phyloP scores from a whole-genome alignment of 2,329 filamentous ascomycete species.

The Didymella lethalis region DNA sequence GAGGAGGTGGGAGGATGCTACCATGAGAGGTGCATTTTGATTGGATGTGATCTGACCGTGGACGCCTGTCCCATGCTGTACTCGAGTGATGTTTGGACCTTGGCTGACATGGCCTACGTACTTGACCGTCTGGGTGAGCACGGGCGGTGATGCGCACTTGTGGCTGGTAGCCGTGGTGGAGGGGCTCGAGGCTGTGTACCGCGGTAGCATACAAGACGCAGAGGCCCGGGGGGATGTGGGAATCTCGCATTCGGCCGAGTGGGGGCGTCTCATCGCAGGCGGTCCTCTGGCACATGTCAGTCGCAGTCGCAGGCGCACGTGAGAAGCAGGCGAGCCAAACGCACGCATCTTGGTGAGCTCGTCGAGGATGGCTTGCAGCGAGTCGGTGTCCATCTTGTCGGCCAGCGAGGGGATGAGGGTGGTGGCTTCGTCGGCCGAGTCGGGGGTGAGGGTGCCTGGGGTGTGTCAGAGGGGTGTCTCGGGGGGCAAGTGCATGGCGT shows the following conservation, averaged over 20 bases:
- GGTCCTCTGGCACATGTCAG: conserved; percentile 17
- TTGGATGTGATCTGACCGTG: neutral
- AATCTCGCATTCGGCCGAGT: neutral
- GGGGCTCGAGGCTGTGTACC: neutral
- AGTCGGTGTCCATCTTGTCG: conserved; percentile 89
- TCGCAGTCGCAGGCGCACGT: too few relatives aligned
- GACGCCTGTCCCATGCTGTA: neutral
- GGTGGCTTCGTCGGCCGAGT: conserved; percentile 93
- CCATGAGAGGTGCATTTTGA: neutral
- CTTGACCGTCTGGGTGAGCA: neutral
- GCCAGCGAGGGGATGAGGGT: conserved; percentile 88
- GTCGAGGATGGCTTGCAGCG: conserved; percentile 85
- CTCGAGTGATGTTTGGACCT: neutral
- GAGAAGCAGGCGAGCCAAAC: conserved; percentile 1
- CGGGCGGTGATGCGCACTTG: neutral
- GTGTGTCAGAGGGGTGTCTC: conserved; percentile 19
- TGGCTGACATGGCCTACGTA: conserved; percentile 2
- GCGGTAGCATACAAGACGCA: neutral
- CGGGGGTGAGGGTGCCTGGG: conserved; percentile 87
- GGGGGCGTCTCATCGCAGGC: conserved; percentile 9
- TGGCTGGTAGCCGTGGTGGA: neutral
- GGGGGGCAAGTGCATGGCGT: too few relatives aligned
- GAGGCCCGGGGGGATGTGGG: neutral
- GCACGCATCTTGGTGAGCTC: conserved; percentile 83
- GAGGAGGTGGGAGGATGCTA: neutral